phyloP scores from a whole-genome alignment of 2,329 filamentous ascomycete genomes.

The Scedosporium dehoogii region DNA sequence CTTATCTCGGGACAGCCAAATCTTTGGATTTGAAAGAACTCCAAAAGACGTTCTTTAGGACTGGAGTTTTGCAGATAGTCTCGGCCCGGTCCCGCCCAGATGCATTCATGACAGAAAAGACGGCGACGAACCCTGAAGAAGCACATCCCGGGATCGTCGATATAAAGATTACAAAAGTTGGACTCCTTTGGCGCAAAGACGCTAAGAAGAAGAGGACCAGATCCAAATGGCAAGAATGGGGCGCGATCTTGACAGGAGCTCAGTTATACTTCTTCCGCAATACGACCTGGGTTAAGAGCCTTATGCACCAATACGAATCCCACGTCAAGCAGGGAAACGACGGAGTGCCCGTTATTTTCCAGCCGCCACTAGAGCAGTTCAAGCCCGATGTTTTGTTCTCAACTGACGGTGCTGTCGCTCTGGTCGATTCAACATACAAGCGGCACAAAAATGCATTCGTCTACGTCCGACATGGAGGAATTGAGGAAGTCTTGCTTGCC shows the following conservation, averaged over 20 bases:
- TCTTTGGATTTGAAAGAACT: conserved; percentile 70
- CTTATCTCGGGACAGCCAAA: conserved; percentile 69
- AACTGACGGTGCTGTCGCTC: conserved; percentile 81
- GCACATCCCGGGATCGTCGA: conserved; percentile 90
- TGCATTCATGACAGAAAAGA: conserved; percentile 86
- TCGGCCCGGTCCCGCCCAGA: conserved; percentile 88
- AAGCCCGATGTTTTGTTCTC: conserved; percentile 92
- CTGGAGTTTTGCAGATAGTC: conserved; percentile 87
- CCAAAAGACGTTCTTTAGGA: conserved; percentile 83
- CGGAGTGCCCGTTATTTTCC: conserved; percentile 74
- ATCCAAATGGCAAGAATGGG: conserved; percentile 99
- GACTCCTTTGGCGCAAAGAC: conserved; percentile 89
- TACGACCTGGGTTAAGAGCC: conserved; percentile 78
- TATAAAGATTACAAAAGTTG: conserved; percentile 95
- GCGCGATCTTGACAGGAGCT: conserved; percentile 89
- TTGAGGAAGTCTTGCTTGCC: conserved; percentile 85
- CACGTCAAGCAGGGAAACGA: conserved; percentile 71
- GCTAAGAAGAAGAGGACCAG: conserved; percentile 86
- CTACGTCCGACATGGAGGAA: conserved; percentile 74
- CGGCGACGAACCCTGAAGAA: conserved; percentile 73
- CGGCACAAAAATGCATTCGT: conserved; percentile 94
- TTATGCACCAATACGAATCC: conserved; percentile 80
- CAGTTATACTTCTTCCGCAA: conserved; percentile 97
- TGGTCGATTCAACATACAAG: conserved; percentile 78
- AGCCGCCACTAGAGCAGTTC: conserved; percentile 80